Conservation (phyloP, 139 green algal genomes). For the Closterium sp. region DNA sequence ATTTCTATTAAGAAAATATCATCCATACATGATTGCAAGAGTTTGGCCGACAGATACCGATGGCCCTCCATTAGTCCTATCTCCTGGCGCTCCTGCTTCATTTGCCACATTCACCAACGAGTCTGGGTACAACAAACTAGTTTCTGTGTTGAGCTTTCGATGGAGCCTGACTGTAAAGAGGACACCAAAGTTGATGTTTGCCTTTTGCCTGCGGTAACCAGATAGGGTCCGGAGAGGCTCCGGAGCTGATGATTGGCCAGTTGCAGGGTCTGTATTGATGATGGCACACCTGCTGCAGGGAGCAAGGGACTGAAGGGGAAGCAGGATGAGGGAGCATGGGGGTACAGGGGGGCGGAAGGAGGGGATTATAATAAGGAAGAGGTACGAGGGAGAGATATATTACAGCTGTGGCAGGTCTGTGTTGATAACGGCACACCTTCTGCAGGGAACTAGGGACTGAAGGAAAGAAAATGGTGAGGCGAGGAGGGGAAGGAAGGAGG, state of each 20-base stretch:
- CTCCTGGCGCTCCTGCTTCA: no score
- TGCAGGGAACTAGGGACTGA: not conserved
- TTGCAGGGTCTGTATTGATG: not conserved
- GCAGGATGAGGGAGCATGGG: no score
- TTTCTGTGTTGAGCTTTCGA: not conserved
- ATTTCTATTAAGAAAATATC: not conserved
- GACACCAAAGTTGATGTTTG: not conserved
- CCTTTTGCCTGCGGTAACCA: not conserved
- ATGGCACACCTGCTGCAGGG: not conserved
- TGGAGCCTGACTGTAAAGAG: not conserved
- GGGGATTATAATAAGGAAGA: not conserved
- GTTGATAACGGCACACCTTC: not conserved
- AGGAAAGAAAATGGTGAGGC: not conserved
- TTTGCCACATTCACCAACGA: not conserved
- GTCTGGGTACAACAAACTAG: not conserved
- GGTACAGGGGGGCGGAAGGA: no score
- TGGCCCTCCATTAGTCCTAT: no score
- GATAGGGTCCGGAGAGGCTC: not conserved
- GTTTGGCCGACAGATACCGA: not conserved
- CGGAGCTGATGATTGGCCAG: not conserved
- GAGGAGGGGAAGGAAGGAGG: no score
- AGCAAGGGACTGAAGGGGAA: not conserved
- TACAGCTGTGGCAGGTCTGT: not conserved
- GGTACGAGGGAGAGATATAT: no score
- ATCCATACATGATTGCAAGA: not conserved